Percentiles rank a stretch among this genome's conserved stretches.
phyloP scores from a whole-genome alignment of 495 filamentous ascomycete species.

The Cudoniella acicularis region DNA sequence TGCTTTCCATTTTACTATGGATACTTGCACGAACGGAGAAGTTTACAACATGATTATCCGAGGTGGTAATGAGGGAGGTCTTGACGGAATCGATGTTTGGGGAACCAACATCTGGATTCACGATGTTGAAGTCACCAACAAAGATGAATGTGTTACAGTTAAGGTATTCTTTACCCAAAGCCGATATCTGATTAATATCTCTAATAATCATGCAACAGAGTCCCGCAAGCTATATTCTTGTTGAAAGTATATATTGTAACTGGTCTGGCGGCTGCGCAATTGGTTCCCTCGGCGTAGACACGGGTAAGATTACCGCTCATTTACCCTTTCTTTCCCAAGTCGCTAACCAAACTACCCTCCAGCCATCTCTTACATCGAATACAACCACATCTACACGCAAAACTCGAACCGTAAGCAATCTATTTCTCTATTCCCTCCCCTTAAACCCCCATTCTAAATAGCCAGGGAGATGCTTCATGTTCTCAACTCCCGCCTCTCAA shows the following conservation, averaged over 20 bases:
- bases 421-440: no score
- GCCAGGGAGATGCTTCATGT: no score
- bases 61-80: constrained; percentile 43
- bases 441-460: no score
- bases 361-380: constrained; percentile 43
- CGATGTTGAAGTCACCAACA: constrained; percentile 52
- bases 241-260: constrained; percentile 57
- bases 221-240: constrained; percentile 45
- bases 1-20: constrained; percentile 45
- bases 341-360: not conserved
- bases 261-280: constrained; percentile 52
- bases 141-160: constrained; percentile 53
- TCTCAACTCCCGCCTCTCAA: no score
- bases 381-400: constrained; percentile 50
- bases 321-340: not conserved
- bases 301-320: no score
- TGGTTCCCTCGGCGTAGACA: constrained; percentile 40
- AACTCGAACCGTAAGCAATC: constrained; percentile 52
- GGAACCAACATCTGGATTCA: constrained; percentile 49
- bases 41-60: constrained; percentile 52
- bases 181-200: not conserved
- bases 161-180: constrained; percentile 26
- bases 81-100: constrained; percentile 52
- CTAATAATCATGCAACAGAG: constrained; percentile 26
- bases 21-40: constrained; percentile 45